These are phyloP conservation scores for Aspergillus transmontanensis DNA, from an alignment of 2,329 filamentous ascomycete genomes.

Conservation along the genomic window DNA sequence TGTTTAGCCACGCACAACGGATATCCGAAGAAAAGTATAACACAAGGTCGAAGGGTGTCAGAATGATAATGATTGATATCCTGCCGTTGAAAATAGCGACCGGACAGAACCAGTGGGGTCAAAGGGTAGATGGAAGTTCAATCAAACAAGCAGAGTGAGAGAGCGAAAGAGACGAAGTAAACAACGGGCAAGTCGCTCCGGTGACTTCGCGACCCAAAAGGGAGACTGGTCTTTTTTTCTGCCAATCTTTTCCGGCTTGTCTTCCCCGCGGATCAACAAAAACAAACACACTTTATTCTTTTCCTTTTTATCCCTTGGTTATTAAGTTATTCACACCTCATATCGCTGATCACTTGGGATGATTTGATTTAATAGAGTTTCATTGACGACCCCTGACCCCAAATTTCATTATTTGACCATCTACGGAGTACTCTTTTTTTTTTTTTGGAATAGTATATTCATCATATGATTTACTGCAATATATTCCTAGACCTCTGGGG, in stretches of 20 bases:
- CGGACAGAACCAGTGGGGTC: not conserved
- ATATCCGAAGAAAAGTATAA: not conserved
- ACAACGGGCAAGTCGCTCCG: constrained; percentile 28
- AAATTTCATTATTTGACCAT: not conserved
- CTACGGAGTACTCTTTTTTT: not conserved
- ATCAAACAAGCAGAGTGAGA: not conserved
- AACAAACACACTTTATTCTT: not conserved
- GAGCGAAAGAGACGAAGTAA: constrained; percentile 16
- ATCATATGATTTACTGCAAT: not conserved
- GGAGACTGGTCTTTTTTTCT: constrained; percentile 6
- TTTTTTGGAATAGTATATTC: not conserved
- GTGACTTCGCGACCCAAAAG: constrained; percentile 26
- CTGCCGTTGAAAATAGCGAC: not conserved
- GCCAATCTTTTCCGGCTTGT: not conserved
- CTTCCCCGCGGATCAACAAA: not conserved
- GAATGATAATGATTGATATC: not conserved
- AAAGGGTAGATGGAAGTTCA: not conserved
- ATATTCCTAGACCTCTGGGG: not conserved
- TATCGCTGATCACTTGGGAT: not conserved
- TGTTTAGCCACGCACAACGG: constrained; percentile 3
- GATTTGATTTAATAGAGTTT: not conserved
- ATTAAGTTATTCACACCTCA: not conserved
- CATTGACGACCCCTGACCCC: not conserved
- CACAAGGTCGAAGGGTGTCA: not conserved
- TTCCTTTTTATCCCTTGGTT: not conserved